Evolutionary conservation across 2,329 filamentous ascomycete genomes (phyloP).

Genomic region (Diaporthe humulicola): DNA sequence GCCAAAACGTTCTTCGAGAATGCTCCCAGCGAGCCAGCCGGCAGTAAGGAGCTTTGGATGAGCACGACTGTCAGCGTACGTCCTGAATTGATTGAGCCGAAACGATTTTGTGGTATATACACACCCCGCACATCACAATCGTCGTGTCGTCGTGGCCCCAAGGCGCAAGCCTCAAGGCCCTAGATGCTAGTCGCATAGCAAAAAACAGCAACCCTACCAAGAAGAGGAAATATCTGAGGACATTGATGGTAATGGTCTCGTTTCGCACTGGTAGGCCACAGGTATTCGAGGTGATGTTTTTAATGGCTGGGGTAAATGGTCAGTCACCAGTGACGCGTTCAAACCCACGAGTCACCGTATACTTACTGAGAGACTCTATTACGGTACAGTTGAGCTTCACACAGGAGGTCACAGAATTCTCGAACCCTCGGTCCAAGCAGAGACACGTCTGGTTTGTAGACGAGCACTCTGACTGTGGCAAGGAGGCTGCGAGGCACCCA

Average conservation of each 20-base stretch:
- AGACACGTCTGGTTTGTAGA: constrained; percentile 22
- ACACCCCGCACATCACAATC: constrained; percentile 11
- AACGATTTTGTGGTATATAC: not conserved
- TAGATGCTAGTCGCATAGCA: constrained; percentile 3
- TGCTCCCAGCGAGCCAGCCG: constrained; percentile 7
- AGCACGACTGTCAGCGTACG: not conserved
- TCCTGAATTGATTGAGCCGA: not conserved
- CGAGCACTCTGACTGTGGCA: constrained; percentile 11
- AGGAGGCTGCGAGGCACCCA: not conserved
- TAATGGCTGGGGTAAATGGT: not conserved
- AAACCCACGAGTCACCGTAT: accelerated
- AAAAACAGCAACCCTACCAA: constrained; percentile 47
- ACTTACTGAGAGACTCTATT: constrained; percentile 22
- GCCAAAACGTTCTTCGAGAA: constrained; percentile 52
- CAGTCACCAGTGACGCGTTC: not conserved
- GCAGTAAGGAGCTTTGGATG: not conserved
- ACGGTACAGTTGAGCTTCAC: constrained; percentile 11
- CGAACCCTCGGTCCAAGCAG: constrained; percentile 12
- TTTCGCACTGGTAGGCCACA: constrained; percentile 1
- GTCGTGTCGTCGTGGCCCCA: constrained; percentile 31
- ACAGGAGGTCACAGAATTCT: not conserved
- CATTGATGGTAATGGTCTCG: not conserved
- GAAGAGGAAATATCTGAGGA: constrained; percentile 42
- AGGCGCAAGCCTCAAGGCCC: not conserved
- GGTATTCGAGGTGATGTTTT: constrained; percentile 20